Evolutionary conservation across 768 basidiomycete species (phyloP).

Genomic region (Cyclocybe aegerita): DNA sequence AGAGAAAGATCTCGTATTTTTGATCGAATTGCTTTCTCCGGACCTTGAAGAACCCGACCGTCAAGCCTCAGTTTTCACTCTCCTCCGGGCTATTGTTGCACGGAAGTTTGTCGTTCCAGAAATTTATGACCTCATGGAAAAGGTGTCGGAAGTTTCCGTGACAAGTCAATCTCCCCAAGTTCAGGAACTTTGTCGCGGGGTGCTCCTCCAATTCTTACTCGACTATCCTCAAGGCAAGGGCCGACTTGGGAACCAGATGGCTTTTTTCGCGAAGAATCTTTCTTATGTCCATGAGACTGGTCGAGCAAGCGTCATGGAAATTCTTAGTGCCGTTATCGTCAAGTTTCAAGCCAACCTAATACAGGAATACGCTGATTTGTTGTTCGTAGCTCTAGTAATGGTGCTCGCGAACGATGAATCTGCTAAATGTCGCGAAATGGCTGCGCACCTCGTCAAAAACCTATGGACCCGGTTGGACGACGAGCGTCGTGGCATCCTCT

Average conservation of each 20-base stretch:
- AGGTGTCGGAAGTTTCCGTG: slow-evolving; percentile 88
- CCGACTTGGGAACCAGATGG: slow-evolving; percentile 83
- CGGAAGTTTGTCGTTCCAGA: slow-evolving; percentile 94
- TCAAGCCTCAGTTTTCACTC: slow-evolving; percentile 82
- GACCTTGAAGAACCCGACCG: slow-evolving; percentile 89
- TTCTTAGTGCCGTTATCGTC: slow-evolving; percentile 77
- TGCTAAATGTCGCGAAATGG: slow-evolving; percentile 85
- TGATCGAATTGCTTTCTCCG: slow-evolving; percentile 83
- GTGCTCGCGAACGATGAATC: slow-evolving; percentile 94
- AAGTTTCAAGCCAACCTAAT: slow-evolving; percentile 82
- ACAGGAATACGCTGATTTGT: slow-evolving; percentile 79
- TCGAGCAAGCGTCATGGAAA: slow-evolving; percentile 89
- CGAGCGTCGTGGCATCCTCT: slow-evolving; percentile 50
- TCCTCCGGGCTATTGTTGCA: slow-evolving; percentile 87
- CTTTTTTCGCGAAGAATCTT: slow-evolving; percentile 89
- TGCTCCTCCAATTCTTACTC: slow-evolving; percentile 90
- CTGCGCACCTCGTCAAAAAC: slow-evolving; percentile 76
- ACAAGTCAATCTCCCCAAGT: slow-evolving; percentile 90
- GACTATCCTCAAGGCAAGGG: slow-evolving; percentile 98
- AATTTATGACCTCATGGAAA: slow-evolving; percentile 96
- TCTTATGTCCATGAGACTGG: slow-evolving; percentile 91
- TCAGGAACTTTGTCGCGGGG: slow-evolving; percentile 86
- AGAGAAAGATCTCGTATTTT: slow-evolving; percentile 84
- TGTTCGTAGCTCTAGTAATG: slow-evolving; percentile 92
- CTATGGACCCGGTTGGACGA: slow-evolving; percentile 71